Conservation (phyloP, 2,329 filamentous ascomycete species). For the Alternaria arbusti region DNA sequence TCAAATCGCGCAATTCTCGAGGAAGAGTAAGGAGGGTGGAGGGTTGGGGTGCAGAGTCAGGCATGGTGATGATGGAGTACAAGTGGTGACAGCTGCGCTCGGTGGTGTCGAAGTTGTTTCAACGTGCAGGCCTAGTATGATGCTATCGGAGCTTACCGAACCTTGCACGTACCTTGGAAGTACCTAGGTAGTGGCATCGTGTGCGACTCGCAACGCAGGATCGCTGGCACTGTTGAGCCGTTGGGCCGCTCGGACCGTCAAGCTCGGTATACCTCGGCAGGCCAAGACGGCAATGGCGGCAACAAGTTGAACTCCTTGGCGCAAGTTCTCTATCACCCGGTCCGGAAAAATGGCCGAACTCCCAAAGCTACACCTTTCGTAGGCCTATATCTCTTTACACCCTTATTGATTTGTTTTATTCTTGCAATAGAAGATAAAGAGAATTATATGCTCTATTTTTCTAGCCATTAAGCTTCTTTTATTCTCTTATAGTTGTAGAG, state of each 20-base stretch:
- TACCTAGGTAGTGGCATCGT: not conserved
- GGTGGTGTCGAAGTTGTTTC: not conserved
- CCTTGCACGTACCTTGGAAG: not conserved
- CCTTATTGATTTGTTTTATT: no score
- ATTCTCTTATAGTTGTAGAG: no score
- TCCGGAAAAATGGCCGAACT: no score
- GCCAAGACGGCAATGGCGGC: not conserved
- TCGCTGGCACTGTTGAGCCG: not conserved
- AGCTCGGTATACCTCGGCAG: not conserved
- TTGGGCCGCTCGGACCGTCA: not conserved
- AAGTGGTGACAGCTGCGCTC: not conserved
- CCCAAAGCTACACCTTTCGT: no score
- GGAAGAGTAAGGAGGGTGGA: not conserved
- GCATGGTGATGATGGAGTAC: not conserved
- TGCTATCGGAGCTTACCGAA: not conserved
- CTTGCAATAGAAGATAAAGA: no score
- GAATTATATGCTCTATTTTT: no score
- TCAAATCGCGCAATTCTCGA: not conserved
- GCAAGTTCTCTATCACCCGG: not conserved
- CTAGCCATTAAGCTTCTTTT: no score
- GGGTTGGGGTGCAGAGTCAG: not conserved
- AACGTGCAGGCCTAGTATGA: not conserved
- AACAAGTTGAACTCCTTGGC: not conserved
- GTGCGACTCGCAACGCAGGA: not conserved
- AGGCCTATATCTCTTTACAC: no score